Evolutionary conservation across 768 basidiomycete species (phyloP).

Genomic region (Psilocybe subaeruginosa): DNA sequence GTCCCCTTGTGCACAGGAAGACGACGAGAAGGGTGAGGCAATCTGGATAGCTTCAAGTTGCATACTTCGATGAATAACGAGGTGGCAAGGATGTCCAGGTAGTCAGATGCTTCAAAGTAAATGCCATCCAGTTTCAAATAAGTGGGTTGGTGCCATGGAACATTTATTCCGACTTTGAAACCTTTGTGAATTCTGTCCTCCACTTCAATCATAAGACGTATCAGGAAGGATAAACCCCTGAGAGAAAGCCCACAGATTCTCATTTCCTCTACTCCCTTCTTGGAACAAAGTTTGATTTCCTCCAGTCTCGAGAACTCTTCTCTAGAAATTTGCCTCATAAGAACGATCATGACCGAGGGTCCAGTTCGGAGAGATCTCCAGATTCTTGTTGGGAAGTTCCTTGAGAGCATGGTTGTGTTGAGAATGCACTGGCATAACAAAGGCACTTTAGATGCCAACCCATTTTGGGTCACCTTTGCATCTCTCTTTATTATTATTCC

Average conservation of each 20-base stretch:
- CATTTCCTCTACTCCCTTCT: neutral
- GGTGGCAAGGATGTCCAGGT: neutral
- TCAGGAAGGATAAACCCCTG: neutral
- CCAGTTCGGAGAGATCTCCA: neutral
- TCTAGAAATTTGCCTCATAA: neutral
- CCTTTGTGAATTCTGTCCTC: neutral
- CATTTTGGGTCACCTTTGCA: no score
- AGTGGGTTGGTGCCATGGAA: neutral
- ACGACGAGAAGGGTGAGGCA: neutral
- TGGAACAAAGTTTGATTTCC: neutral
- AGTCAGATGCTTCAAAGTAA: neutral
- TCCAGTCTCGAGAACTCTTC: no score
- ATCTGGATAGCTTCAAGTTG: neutral
- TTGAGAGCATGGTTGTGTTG: conserved; percentile 14
- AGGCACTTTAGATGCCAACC: no score
- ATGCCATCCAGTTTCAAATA: neutral
- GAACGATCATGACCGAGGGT: neutral
- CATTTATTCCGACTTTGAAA: neutral
- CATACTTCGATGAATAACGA: no score
- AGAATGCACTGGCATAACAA: no score
- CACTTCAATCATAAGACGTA: neutral
- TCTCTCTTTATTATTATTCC: no score
- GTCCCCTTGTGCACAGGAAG: neutral
- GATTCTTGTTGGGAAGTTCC: conserved; percentile 3
- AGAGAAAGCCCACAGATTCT: neutral